These are phyloP conservation scores for Eucalyptus regnans DNA, from an alignment of 345 rosid species.

Conservation along the genomic window DNA sequence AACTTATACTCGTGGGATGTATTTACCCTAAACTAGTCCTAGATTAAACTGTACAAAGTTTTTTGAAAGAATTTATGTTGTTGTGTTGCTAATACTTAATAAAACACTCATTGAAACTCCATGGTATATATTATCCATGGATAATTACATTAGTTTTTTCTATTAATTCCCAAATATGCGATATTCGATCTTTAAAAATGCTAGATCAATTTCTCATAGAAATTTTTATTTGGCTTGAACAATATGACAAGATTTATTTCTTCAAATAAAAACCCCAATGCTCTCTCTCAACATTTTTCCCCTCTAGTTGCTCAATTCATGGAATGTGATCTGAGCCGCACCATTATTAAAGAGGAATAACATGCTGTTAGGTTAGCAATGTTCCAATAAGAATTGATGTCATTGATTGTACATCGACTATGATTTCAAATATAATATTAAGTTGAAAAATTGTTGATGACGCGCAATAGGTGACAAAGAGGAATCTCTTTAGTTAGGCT, in stretches of 20 bases:
- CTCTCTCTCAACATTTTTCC: neutral
- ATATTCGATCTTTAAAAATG: no score
- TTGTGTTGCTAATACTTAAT: neutral
- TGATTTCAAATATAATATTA: neutral
- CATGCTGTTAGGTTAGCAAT: neutral
- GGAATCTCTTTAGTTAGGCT: neutral
- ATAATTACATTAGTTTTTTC: neutral
- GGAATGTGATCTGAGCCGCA: neutral
- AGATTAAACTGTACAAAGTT: no score
- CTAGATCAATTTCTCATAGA: neutral
- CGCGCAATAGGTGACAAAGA: neutral
- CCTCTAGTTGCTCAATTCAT: neutral
- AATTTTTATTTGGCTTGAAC: neutral
- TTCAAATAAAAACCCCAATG: neutral
- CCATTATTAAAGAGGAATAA: neutral
- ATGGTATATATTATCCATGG: neutral
- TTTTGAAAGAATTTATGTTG: neutral
- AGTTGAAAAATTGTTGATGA: neutral
- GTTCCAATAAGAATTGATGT: neutral
- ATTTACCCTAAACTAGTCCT: no score
- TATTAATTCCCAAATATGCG: neutral
- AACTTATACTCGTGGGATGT: no score
- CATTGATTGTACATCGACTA: neutral
- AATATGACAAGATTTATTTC: neutral
- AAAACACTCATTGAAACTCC: neutral